These are phyloP conservation scores for Fusarium secorum DNA, from an alignment of 2,329 filamentous ascomycete genomes.

Conservation along the genomic window DNA sequence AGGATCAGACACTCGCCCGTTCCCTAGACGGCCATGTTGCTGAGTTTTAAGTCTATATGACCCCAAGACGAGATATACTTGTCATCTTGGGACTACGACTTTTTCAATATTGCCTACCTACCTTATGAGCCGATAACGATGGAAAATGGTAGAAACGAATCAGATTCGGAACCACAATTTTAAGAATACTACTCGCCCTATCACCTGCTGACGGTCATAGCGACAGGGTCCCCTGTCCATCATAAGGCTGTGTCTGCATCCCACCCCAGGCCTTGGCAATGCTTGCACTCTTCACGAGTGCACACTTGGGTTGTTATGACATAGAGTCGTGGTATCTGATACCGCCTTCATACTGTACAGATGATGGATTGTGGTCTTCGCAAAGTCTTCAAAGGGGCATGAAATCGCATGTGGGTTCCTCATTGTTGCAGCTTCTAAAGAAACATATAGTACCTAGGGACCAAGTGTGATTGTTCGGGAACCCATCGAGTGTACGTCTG, in stretches of 20 bases:
- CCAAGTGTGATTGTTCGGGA: neutral
- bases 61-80: neutral
- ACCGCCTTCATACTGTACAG: neutral
- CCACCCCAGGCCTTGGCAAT: constrained; percentile 29
- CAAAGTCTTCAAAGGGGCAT: neutral
- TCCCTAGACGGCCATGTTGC: neutral
- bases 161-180: constrained; percentile 1
- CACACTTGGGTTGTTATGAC: neutral
- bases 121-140: neutral
- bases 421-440: neutral
- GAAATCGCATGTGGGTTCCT: neutral
- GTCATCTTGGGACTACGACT: neutral
- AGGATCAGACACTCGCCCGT: neutral
- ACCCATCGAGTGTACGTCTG: constrained; percentile 3
- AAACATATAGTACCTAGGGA: neutral
- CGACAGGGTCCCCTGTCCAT: constrained; percentile 25
- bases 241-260: constrained; percentile 39
- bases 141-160: constrained; percentile 5
- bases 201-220: constrained; percentile 31
- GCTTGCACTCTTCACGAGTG: constrained; percentile 26
- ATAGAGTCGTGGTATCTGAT: neutral
- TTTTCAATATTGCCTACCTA: neutral
- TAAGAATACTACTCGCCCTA: neutral
- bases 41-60: neutral
- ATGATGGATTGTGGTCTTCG: neutral